Evolutionary conservation across 768 basidiomycete genomes (phyloP), one percentile per base, ranked within the genome.

Genomic region (Tricholoma sp.): DNA sequence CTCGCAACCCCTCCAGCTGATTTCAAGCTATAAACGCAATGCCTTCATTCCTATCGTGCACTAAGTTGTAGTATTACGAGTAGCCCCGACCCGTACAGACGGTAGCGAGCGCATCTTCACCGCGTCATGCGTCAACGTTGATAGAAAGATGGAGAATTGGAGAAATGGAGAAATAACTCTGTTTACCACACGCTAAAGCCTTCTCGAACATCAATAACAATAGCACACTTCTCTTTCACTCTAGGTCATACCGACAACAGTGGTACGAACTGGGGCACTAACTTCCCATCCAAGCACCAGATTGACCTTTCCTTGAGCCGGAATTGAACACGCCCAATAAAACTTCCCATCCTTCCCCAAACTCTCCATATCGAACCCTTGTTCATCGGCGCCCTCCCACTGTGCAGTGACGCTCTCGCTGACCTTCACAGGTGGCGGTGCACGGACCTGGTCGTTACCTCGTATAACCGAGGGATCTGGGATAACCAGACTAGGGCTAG

Each of bases 301-400:
- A 34, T 66, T 67, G 13, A 70, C 45, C 32, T 66, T 73, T 6
- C 62, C 65, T 51, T 69, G 69, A 12, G 72, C 52, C 18, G 70
- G 65, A 8, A 74, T 41, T 2, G 59, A 54, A 39, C 72, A 70
- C 8, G 66, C 42, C 72, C 72, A 76, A 24, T 63, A 63, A 10
- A 76, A 57, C 56, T 69, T 68, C 17, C 74, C 73, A 54, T 73
- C 66, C 52, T 65, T 70, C 13, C 72, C 71, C n/a, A 69, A 53
- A 12, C 50, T 51, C 32, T 59, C 59, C 24, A 56, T 53, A n/a
- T 57, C 58, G 13, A 31, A 45, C 1, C 47, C 56, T 5, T 42
- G 50, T 48, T 68, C 69, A 31, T 66, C 68, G 6, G 68, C 62
- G 11, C 64, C 66, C 50, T 74, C 63, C 73, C 72, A 74, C 39